Base-by-base conservation (phyloP, 208 protist species). In the Acanthamoeba culbertsoni region DNA sequence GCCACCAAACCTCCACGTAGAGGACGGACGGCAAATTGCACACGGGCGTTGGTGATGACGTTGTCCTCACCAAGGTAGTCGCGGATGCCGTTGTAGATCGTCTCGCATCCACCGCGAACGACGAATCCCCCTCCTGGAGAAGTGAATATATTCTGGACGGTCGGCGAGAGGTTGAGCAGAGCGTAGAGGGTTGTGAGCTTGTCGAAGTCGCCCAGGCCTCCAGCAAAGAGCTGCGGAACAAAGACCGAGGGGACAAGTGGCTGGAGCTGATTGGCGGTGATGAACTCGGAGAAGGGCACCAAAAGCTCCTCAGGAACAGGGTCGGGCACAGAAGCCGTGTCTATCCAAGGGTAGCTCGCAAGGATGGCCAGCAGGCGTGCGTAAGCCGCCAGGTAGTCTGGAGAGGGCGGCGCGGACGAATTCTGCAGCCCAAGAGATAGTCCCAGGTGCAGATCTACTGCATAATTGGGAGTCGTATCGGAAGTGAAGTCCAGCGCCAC, bases 31-130 rank as follows among this genome's bases (percentile, higher is more conserved):
- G 77, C 77, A 28, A 23, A 23, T 12, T 14, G 33, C 12, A 88
- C 45, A 1, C 35, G 45, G 48, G 77, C 77, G 48, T 62, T 37
- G 77, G 48, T 53, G 45, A 88, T 62, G 6, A 88, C 77, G 33
- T 62, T 88, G 48, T 10, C 1, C 28, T 57, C 2, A 28, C 77
- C 77, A 2, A 88, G 77, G 37, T 88, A 88, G 77, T 1, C 77
- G 10, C 53, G 77, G 31, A 88, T 88, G 77, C 77, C 77, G 1
- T 88, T 35, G 77, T 88, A 88, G 77, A 88, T 88, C 45, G 23
- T 53, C 37, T 40, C 31, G 37, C 77, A 88, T 2, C 77, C 77
- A 28, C 53, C 53, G 28, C 37, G n/a, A 6, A 88, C 53, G 28
- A 53, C 77, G 53, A 88, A 88, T 40, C 77, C 77, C 6, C 45